Percentiles rank a stretch among this genome's conserved stretches.
Evolutionary conservation across 169 alveolate genomes (phyloP).

Genomic region (Miamiensis avidus): DNA sequence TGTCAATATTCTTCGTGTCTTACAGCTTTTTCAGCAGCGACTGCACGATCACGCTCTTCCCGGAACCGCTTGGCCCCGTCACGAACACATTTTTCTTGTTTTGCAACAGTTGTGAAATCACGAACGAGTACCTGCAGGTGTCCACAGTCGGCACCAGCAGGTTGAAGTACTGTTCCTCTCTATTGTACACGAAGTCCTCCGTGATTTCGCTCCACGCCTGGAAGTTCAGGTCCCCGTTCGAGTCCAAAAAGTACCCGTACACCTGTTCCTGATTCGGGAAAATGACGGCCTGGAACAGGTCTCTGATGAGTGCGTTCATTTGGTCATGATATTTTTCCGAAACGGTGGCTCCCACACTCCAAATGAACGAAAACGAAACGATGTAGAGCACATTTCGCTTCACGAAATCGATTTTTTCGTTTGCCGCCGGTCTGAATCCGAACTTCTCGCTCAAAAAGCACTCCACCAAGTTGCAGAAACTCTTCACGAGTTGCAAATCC

Average conservation of each 20-base stretch:
- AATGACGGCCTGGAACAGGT: constrained; percentile 61
- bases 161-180: constrained; percentile 76
- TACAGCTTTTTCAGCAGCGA: constrained; percentile 75
- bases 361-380: constrained; percentile 81
- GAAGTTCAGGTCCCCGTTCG: constrained; percentile 64
- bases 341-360: constrained; percentile 87
- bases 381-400: constrained; percentile 54
- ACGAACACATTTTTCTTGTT: constrained; percentile 80
- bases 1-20: constrained; percentile 73
- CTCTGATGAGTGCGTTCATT: constrained; percentile 79
- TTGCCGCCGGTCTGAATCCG: constrained; percentile 67
- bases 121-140: constrained; percentile 81
- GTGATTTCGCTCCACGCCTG: constrained; percentile 81
- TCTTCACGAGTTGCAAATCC: constrained; percentile 70
- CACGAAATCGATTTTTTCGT: constrained; percentile 63
- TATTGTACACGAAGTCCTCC: constrained; percentile 79
- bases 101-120: constrained; percentile 66
- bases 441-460: constrained; percentile 67
- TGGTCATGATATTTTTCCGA: constrained; percentile 59
- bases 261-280: constrained; percentile 78
- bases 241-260: constrained; percentile 78
- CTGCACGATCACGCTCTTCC: constrained; percentile 89
- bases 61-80: constrained; percentile 94
- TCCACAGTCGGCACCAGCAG: constrained; percentile 90
- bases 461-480: constrained; percentile 78